Percentiles rank a stretch among this genome's conserved stretches.
phyloP scores from a whole-genome alignment of 192 early-diverging fungal species.

The Gryganskiella cystojenkinii region DNA sequence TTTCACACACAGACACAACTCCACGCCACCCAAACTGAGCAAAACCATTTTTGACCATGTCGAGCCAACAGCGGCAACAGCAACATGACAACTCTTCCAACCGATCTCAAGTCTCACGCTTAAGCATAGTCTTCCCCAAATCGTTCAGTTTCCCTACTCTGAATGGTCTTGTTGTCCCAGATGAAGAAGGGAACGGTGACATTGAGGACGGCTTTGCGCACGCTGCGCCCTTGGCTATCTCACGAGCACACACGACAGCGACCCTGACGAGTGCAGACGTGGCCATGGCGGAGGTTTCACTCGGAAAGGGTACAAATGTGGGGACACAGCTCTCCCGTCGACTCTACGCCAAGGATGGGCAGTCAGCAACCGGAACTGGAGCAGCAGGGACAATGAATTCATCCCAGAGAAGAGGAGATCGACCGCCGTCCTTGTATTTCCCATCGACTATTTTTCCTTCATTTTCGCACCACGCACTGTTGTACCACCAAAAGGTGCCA shows the following conservation, averaged over 20 bases:
- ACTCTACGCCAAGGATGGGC: constrained; percentile 18
- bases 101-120: neutral
- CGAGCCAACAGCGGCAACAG: neutral
- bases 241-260: constrained; percentile 16
- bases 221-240: constrained; percentile 19
- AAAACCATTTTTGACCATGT: neutral
- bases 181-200: neutral
- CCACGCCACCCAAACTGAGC: neutral
- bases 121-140: neutral
- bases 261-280: constrained; percentile 3
- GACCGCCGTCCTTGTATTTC: no score
- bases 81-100: neutral
- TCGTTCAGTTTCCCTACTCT: constrained; percentile 16
- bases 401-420: no score
- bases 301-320: neutral
- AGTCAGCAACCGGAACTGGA: neutral
- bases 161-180: neutral
- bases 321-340: constrained; percentile 8
- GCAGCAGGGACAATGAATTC: neutral
- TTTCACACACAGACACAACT: neutral
- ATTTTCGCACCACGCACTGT: neutral
- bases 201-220: neutral
- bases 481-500: neutral
- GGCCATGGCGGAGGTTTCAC: neutral
- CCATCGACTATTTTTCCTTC: no score